Percentiles rank a stretch among this genome's conserved stretches.
Conservation (phyloP, 495 filamentous ascomycete genomes). For the Aspergillus biplanus region DNA sequence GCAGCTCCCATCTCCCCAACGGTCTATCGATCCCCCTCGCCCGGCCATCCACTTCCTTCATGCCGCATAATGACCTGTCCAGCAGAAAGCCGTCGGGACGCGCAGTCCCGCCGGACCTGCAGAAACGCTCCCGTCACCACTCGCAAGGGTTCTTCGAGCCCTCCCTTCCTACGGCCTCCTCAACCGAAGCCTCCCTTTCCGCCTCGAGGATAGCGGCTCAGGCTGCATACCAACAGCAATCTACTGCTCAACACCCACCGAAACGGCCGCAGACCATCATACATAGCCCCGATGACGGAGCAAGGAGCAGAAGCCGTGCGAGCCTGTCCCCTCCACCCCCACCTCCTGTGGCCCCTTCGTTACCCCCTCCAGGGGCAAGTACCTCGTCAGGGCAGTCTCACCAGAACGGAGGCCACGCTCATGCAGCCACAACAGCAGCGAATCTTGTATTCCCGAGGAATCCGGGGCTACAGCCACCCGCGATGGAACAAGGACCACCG, state of each 20-base stretch:
- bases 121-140: slow-evolving; percentile 59
- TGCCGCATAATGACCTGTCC: slow-evolving; percentile 47
- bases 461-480: slow-evolving; percentile 59
- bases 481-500: slow-evolving; percentile 37
- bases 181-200: slow-evolving; percentile 58
- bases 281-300: slow-evolving; percentile 48
- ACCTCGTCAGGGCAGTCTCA: slow-evolving; percentile 57
- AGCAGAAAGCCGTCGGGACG: slow-evolving; percentile 46
- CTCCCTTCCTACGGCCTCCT: slow-evolving; percentile 70
- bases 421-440: slow-evolving; percentile 79
- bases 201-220: slow-evolving; percentile 91
- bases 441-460: slow-evolving; percentile 82
- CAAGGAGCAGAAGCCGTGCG: slow-evolving; percentile 39
- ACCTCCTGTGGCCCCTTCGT: slow-evolving; percentile 55
- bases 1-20: slow-evolving; percentile 21
- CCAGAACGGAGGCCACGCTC: slow-evolving; percentile 65
- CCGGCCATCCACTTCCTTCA: slow-evolving; percentile 37
- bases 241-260: slow-evolving; percentile 50
- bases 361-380: slow-evolving; percentile 59
- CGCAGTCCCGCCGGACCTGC: slow-evolving; percentile 40
- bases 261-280: slow-evolving; percentile 72
- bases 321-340: slow-evolving; percentile 53
- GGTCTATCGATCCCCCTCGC: slow-evolving; percentile 33
- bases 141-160: slow-evolving; percentile 92
- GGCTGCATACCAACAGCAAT: slow-evolving; percentile 63